A percentile compares a stretch with the other conserved stretches of the same genome.
Evolutionary conservation across 257 asterid species (phyloP).

Genomic region (Sherardia arvensis): DNA sequence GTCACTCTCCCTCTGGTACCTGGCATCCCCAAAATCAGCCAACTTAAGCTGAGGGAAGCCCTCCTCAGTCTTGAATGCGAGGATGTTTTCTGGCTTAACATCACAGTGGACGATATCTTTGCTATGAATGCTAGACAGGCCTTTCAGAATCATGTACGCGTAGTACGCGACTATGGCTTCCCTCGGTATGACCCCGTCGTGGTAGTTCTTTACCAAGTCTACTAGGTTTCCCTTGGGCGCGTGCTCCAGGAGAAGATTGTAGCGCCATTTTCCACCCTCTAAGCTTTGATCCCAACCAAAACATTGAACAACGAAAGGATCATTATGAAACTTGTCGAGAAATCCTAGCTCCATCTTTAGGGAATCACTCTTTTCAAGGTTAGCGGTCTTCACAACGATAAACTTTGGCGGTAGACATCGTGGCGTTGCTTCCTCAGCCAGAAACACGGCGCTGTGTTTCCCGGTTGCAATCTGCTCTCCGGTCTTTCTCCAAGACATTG

Average conservation of each 20-base stretch:
- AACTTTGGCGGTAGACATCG: too few relatives aligned
- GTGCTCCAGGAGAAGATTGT: background rate
- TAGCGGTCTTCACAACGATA: background rate
- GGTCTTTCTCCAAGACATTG: background rate
- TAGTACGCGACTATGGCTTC: background rate
- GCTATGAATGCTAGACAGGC: background rate
- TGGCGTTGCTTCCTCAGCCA: background rate
- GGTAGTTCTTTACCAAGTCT: background rate
- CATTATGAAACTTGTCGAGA: background rate
- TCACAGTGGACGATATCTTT: background rate
- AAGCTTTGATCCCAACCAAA: background rate
- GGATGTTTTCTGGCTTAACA: background rate
- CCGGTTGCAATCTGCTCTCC: background rate
- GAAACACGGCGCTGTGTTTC: background rate
- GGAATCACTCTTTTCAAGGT: background rate
- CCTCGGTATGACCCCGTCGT: background rate
- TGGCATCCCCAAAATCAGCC: background rate
- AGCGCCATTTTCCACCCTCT: background rate
- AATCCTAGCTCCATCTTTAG: background rate
- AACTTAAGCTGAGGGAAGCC: background rate
- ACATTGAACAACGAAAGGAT: background rate
- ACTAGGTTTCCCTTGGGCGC: background rate
- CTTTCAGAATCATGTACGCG: background rate
- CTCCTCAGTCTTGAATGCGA: background rate
- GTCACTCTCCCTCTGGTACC: background rate